Base-by-base conservation (phyloP, 805 yeast species). In the Saccharomycopsis schoenii region DNA sequence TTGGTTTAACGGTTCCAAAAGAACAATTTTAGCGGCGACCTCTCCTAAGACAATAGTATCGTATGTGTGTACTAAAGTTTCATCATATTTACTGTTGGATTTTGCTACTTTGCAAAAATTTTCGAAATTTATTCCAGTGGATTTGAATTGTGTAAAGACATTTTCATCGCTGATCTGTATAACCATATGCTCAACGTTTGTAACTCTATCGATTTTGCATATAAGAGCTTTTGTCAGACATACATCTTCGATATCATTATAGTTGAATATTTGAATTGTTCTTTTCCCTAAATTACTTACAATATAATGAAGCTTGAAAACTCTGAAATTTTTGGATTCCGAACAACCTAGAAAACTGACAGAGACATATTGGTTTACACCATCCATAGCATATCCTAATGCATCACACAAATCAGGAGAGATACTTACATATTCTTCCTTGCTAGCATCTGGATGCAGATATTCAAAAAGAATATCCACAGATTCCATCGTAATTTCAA, bases 1-100 rank as follows among this genome's bases (percentile, higher is more conserved):
- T 68, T 88, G 96, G 51, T 80, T 82, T 1, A 82, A 77, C 0
- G 96, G 96, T 66, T 88, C 96, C 69, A 90, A 82, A 25, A 84
- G 77, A 2, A 80, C 66, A 2, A 89, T 78, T 6, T 68, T 67
- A 21, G 87, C 87, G 19, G 82, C 67, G 4, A 69, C 70, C 19
- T 80, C 70, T 1, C 80, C 71, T 8, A 66, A 58, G 62, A 79
- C 82, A 25, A 79, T 80, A 55, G 75, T 78, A 37, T 76, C 71
- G 25, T 74, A 71, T 14, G 76, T 69, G 2, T 70, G 66, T 1
- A 67, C 75, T 67, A 36, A 72, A n/a, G 42, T 21, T 24, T 39
- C 43, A 14, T 21, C 43, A 21, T 55, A 12, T 12, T 37, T 17
- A 21, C 1, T 19, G 57, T 62, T 73, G 71, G 43, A 73, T 37